Base-by-base conservation (phyloP, 2,329 filamentous ascomycete species). In the Calonectria pteridis region DNA sequence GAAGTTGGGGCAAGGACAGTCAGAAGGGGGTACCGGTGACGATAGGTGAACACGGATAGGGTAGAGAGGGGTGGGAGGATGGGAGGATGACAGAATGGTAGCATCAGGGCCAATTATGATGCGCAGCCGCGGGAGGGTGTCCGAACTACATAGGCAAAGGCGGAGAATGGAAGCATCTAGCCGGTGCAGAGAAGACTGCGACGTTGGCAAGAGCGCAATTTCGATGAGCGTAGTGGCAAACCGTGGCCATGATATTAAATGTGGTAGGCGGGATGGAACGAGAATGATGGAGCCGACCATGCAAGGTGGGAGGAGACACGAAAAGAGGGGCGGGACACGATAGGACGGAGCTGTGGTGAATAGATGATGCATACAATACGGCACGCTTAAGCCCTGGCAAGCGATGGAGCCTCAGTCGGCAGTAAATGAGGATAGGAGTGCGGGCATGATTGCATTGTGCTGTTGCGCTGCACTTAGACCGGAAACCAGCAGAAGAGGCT, bases 91-190 rank as follows among this genome's bases (percentile, higher is more conserved):
- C 55, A 62, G 33, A 62, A 62, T 70, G 67, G 67, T 55, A 33
- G 37, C 46, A 69, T 65, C 49, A 65, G 51, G 71, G 35, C 71
- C 67, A 69, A 64, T 50, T 65, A 67, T 29, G 51, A 46, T 67
- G 31, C 65, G 58, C 28, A 49, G 70, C 29, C 28, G 70, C 31
- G 65, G 50, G 31, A 71, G 62, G 63, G 33, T 49, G 67, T 51
- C 53, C 43, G 50, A 50, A 53, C 55, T 53, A 43, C 53, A 49
- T 13, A 63, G 67, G 26, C 53, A 49, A 59, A 63, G 43, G 53
- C 53, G 53, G 50, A 63, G 67, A 69, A 26, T 43, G 67, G 31
- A 35, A 33, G 33, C 35, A 43, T 40, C 31, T 55, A 4, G 46
- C 35, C 31, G 31, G 35, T 23, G 67, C 46, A 31, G 59, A 63